A percentile compares a stretch with the other conserved stretches of the same genome.
Evolutionary conservation across 2,329 filamentous ascomycete species (phyloP).

Genomic region (Penicillium sp.): DNA sequence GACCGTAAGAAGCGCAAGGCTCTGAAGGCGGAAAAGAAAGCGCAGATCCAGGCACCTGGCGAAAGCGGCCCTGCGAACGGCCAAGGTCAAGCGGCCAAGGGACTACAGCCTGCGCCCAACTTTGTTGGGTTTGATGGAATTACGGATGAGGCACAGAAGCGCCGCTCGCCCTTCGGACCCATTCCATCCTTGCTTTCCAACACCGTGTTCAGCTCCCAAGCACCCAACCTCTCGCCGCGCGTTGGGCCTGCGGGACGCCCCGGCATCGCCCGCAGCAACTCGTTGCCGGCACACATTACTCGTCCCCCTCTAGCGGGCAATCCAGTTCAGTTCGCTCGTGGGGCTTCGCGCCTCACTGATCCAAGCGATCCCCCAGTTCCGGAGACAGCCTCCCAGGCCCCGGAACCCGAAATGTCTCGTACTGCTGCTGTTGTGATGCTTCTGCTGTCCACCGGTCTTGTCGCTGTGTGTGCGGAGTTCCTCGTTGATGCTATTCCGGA

Average conservation of each 20-base stretch:
- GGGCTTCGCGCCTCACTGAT: conserved; percentile 30
- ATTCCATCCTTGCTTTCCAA: conserved; percentile 37
- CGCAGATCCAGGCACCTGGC: conserved; percentile 5
- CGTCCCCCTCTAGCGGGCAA: conserved; percentile 32
- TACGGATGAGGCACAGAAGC: conserved; percentile 19
- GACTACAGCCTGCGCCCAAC: conserved; percentile 14
- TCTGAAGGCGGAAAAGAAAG: conserved; percentile 17
- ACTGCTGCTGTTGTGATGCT: conserved; percentile 59
- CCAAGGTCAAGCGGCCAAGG: conserved; percentile 17
- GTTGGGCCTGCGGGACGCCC: conserved; percentile 18
- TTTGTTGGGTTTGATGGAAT: conserved; percentile 12
- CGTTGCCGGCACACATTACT: conserved; percentile 30
- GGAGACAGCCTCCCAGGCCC: conserved; percentile 14
- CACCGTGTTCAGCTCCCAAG: conserved; percentile 34
- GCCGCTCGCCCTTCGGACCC: conserved; percentile 32
- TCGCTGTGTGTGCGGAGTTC: conserved; percentile 69
- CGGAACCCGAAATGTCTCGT: conserved; percentile 51
- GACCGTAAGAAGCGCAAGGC: conserved; percentile 24
- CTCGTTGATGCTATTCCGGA: conserved; percentile 72
- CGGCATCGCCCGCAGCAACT: conserved; percentile 33
- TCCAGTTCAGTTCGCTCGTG: conserved; percentile 36
- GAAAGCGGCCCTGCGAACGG: not conserved
- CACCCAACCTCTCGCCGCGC: conserved; percentile 9
- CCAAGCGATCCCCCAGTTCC: conserved; percentile 12
- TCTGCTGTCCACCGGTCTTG: conserved; percentile 55